These are phyloP conservation scores for Quercus glauca DNA, from an alignment of 306 rosid genomes.

Conservation along the genomic window DNA sequence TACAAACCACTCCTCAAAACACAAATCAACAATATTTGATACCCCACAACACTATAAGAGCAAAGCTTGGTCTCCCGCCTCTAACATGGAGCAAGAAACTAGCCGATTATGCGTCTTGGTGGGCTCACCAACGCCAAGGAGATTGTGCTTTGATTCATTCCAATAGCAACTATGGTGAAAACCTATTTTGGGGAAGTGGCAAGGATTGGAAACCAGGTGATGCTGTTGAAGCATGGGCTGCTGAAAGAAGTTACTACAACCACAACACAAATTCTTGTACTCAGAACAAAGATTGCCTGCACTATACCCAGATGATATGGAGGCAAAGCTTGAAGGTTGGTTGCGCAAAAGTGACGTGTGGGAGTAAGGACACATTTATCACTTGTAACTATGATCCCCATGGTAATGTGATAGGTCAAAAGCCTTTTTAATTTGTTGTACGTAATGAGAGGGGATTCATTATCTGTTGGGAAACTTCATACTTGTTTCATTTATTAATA, in stretches of 20 bases:
- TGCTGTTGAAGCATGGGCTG: conserved; percentile 33
- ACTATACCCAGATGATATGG: conserved; percentile 36
- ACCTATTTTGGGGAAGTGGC: conserved; percentile 36
- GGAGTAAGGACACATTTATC: conserved; percentile 18
- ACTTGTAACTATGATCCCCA: conserved; percentile 29
- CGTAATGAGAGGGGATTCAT: background rate
- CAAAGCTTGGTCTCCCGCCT: conserved; percentile 33
- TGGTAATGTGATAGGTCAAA: conserved; percentile 30
- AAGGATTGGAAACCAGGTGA: conserved; percentile 27
- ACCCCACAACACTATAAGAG: conserved; percentile 29
- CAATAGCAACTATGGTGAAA: conserved; percentile 25
- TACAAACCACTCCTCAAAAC: background rate
- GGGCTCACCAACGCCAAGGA: conserved; percentile 23
- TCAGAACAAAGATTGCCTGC: conserved; percentile 25
- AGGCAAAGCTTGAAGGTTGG: conserved; percentile 14
- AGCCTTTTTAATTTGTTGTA: conserved; percentile 13
- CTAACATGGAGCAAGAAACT: conserved; percentile 28
- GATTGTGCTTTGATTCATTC: conserved; percentile 35
- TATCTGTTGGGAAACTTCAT: background rate
- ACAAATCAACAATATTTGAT: conserved; percentile 14
- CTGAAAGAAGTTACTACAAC: conserved; percentile 22
- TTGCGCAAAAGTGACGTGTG: conserved; percentile 27
- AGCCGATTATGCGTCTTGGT: conserved; percentile 10
- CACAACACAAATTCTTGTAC: conserved; percentile 17
- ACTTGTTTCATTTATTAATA: background rate